Conservation (phyloP, 2,329 filamentous ascomycete genomes). For the Diaporthe longicolla region DNA sequence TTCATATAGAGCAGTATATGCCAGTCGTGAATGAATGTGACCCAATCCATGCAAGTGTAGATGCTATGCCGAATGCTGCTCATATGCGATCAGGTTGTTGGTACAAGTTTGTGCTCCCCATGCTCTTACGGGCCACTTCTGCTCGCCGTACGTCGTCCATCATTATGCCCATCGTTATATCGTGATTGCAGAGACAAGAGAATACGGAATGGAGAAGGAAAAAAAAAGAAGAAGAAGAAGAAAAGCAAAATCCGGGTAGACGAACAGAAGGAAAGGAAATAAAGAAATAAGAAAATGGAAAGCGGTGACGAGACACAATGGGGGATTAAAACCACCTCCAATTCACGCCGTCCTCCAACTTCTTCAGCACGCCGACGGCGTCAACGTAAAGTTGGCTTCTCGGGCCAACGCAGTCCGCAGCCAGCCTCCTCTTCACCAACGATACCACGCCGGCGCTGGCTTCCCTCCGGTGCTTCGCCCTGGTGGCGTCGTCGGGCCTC, state of each 20-base stretch:
- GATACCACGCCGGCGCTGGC: conserved; percentile 60
- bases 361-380: conserved; percentile 65
- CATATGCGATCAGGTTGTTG: conserved; percentile 30
- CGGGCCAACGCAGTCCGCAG: conserved; percentile 63
- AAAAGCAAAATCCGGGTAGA: neutral
- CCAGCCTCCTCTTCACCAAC: conserved; percentile 62
- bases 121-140: conserved; percentile 3
- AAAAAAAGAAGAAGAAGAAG: neutral
- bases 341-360: conserved; percentile 61
- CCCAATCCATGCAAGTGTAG: conserved; percentile 26
- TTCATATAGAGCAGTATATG: conserved; percentile 20
- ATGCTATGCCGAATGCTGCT: conserved; percentile 32
- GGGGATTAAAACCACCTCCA: conserved; percentile 57
- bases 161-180: conserved; percentile 30
- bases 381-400: conserved; percentile 67
- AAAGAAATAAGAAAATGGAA: neutral
- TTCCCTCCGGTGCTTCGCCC: conserved; percentile 57
- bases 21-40: conserved; percentile 25
- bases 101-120: conserved; percentile 3
- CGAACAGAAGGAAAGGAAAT: neutral
- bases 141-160: conserved; percentile 9
- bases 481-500: conserved; percentile 56
- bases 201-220: neutral
- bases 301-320: neutral
- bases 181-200: conserved; percentile 17